Base-by-base conservation (phyloP, 129 eudicot genomes). In the Tanacetum coccineum region DNA sequence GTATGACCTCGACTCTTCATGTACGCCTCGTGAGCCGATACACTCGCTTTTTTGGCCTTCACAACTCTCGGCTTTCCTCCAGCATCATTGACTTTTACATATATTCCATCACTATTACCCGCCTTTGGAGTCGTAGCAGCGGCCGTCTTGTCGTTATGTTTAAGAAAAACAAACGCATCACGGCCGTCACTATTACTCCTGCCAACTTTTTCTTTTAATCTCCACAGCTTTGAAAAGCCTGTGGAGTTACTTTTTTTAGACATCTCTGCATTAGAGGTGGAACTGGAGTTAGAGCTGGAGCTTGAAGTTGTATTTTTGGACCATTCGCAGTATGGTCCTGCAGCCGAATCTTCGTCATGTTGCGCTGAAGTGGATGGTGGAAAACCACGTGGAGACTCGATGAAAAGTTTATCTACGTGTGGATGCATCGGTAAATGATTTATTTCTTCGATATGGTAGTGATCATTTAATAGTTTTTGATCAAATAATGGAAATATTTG, bases 221-320 rank as follows among this genome's bases (percentile, higher is more conserved):
- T 80, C 96, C 96, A 86, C 11, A 84, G 81, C 85, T 83, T 94
- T n/a, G 99, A 89, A 72, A 94, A 94, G 4, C 99, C 99, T 42
- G 99, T 94, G 36, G 99, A 94, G 74, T 84, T 89, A 62, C 99
- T 89, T 81, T 92, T 92, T 66, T 81, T 80, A 32, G 89, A 81
- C 9, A 68, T 66, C 75, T 90, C 95, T 55, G 80, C 80, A 26
- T 76, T 47, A 46, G 32, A 54, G 22, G 63, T 51, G 6, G 40
- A 36, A 6, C 40, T 36, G 9, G 40, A 36, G 40, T 1, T 36
- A 1, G 42, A 36, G 42, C 42, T 36, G 2, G 42, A 36, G 42
- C 42, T 36, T 36, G 42, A 36, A 6, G 10, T 46, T 14, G 84
- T 10, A 42, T 57, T 74, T 60, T 66, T 76, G 3, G 84, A 60